Base-by-base conservation (phyloP, 495 filamentous ascomycete genomes). In the Lophiostoma macrostomum region DNA sequence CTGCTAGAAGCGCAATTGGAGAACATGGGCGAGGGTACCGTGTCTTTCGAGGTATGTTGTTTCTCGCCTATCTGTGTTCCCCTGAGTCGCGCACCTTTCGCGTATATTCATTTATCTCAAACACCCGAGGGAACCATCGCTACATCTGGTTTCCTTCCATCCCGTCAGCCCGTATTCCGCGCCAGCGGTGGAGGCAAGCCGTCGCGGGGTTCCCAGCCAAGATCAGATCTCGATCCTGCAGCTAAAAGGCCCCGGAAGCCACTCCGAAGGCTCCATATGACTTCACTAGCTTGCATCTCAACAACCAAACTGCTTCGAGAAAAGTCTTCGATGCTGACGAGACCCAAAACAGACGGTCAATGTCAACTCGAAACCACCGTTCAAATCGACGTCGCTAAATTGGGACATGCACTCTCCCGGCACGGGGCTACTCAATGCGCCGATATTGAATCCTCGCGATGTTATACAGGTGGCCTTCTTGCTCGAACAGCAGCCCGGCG, bases 401-500 rank as follows among this genome's bases (percentile, higher is more conserved):
- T 82, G 78, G 80, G 80, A 83, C 45, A 41, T 70, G 10, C 64
- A 64, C 22, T 43, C 49, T 5, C 50, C 70, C 10, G 69, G 67
- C 19, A 51, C 65, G 38, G 47, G 63, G 7, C 38, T 63, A 20
- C 32, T 57, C 3, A 63, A 69, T 41, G 67, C 74, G 56, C 88
- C 88, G 24, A 81, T 86, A 34, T 69, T 98, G 55, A 86, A 84
- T 65, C 87, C 88, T 5, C 81, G 86, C 30, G 93, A 97, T 74
- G 83, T 95, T 30, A 78, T 90, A 62, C 93, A 98, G 70, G 87
- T 95, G 42, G 90, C 88, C 39, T 98, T 96, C 65, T 65, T 94
- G 16, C 74, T 98, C 8, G 81, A 90, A 63, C 83, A 91, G 67
- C 72, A 81, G 53, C 71, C 69, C 52, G 71, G 69, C 18, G 71